Evolutionary conservation across 805 yeast genomes (phyloP).

Genomic region (Cyberlindnera mississippiensis): DNA sequence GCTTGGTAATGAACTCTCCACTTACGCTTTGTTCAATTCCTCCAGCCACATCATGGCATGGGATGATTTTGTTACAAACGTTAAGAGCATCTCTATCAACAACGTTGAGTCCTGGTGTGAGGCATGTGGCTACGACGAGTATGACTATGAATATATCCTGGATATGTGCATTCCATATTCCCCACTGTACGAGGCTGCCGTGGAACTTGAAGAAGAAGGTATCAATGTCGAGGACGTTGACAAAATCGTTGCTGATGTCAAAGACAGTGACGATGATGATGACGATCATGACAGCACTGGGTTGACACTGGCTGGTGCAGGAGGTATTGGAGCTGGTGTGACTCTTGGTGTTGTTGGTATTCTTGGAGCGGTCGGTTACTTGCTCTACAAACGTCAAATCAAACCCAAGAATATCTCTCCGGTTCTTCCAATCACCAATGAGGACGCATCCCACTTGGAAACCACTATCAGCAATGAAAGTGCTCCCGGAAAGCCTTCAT

Average conservation of each 20-base stretch:
- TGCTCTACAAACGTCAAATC: slow-evolving; percentile 16
- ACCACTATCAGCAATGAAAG: not conserved
- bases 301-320: slow-evolving; percentile 40
- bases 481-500: not conserved
- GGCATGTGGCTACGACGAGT: slow-evolving; percentile 31
- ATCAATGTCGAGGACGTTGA: slow-evolving; percentile 26
- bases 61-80: slow-evolving; percentile 32
- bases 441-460: slow-evolving; percentile 2
- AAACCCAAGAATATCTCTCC: not conserved
- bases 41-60: slow-evolving; percentile 32
- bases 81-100: slow-evolving; percentile 28
- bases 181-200: slow-evolving; percentile 30
- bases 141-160: slow-evolving; percentile 15
- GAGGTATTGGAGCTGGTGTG: slow-evolving; percentile 49
- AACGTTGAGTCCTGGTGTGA: slow-evolving; percentile 37
- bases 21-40: slow-evolving; percentile 38
- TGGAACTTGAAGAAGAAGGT: slow-evolving; percentile 29
- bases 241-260: slow-evolving; percentile 15
- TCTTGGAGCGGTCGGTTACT: slow-evolving; percentile 29
- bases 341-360: slow-evolving; percentile 39
- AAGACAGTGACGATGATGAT: slow-evolving; percentile 10
- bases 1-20: slow-evolving; percentile 26
- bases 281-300: not conserved
- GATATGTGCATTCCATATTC: slow-evolving; percentile 35
- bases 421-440: not conserved